Conservation (phyloP, 352 stramenopile species). For the Chrysophaeum taylorii region DNA sequence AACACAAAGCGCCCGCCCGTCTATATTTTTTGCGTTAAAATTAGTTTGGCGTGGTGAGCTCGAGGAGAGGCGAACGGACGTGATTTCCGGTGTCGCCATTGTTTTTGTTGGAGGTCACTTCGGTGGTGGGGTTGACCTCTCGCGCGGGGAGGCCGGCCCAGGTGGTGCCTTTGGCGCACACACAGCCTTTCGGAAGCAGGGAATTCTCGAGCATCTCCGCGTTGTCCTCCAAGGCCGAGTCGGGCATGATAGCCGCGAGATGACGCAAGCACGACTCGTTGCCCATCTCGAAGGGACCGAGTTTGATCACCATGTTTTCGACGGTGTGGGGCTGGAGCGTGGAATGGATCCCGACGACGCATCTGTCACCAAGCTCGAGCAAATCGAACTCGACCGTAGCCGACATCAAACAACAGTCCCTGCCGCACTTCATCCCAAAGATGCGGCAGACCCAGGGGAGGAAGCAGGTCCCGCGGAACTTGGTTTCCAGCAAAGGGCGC, state of each 20-base stretch:
- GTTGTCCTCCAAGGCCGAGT: neutral
- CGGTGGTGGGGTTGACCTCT: too few relatives aligned
- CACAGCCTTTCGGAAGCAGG: neutral
- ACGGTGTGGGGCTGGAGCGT: conserved; percentile 2
- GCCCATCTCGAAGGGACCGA: neutral
- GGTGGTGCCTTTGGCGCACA: too few relatives aligned
- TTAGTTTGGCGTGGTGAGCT: too few relatives aligned
- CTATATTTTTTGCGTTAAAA: too few relatives aligned
- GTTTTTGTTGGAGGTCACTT: too few relatives aligned
- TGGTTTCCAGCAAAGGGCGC: neutral
- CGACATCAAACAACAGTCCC: neutral
- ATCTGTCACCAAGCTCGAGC: too few relatives aligned
- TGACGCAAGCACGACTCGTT: neutral
- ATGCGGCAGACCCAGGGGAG: neutral
- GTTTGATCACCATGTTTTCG: conserved; percentile 15
- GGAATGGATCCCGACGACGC: too few relatives aligned
- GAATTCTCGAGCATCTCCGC: neutral
- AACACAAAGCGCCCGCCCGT: too few relatives aligned
- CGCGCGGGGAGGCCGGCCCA: too few relatives aligned
- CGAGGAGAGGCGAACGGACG: too few relatives aligned
- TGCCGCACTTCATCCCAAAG: neutral
- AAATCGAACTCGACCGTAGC: conserved; percentile 3
- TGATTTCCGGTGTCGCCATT: too few relatives aligned
- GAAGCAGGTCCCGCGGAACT: neutral
- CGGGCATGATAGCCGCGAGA: neutral